Percentiles rank a stretch among this genome's conserved stretches.
phyloP scores from a whole-genome alignment of 2,329 filamentous ascomycete genomes.

The Cytospora piceicola region DNA sequence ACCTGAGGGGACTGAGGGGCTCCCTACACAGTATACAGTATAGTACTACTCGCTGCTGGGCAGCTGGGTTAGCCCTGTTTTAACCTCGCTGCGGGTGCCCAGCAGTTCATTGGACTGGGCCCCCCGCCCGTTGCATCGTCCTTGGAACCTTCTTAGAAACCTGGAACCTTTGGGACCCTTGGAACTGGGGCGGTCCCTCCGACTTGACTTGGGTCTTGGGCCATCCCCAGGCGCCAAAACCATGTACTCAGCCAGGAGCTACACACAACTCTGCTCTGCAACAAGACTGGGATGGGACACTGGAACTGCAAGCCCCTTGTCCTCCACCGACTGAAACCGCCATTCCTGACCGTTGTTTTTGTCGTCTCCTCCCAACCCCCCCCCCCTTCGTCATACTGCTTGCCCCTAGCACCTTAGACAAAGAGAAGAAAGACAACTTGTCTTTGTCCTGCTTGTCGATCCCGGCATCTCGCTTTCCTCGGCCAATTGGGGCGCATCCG shows the following conservation, averaged over 20 bases:
- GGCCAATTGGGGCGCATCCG: conserved; percentile 18
- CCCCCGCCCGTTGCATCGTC: background rate
- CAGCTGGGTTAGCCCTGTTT: background rate
- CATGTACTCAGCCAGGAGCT: too few species aligned
- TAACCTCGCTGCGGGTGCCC: background rate
- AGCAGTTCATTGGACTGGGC: conserved; percentile 1
- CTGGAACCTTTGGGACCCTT: background rate
- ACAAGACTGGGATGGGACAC: background rate
- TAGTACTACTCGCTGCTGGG: too few species aligned
- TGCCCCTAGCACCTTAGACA: background rate
- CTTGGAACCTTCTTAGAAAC: background rate
- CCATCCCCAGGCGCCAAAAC: background rate
- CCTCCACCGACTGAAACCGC: conserved; percentile 19
- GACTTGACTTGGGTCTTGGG: background rate
- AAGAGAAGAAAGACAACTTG: background rate
- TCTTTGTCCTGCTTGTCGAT: conserved; percentile 18
- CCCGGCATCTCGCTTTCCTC: conserved; percentile 21
- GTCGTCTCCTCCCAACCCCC: background rate
- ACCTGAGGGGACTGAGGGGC: background rate
- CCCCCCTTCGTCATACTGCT: background rate
- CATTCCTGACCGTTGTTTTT: conserved; percentile 20
- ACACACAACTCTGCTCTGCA: background rate
- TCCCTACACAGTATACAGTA: background rate
- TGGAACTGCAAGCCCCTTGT: conserved; percentile 8
- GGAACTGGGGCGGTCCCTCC: background rate